Conservation (phyloP, 108 stramenopile species). For the Stephanodiscus minutulus region DNA sequence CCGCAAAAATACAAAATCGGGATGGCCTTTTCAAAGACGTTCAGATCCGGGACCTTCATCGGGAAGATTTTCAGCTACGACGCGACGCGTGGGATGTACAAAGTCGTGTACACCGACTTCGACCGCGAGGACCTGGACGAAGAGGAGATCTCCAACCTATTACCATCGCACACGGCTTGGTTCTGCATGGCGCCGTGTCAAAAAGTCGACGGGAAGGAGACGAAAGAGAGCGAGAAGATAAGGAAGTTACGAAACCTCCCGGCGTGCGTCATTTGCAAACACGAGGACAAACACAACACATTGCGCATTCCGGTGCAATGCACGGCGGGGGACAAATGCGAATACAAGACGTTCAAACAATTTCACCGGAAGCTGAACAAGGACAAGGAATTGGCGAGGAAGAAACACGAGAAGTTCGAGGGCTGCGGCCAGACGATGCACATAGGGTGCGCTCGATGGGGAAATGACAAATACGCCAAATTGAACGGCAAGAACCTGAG, state of each 20-base stretch:
- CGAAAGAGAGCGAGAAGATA: neutral
- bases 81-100: neutral
- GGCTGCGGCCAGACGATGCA: conserved; percentile 3
- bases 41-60: neutral
- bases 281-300: conserved; percentile 10
- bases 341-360: conserved; percentile 9
- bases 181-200: neutral
- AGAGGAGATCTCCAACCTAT: neutral
- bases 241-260: neutral
- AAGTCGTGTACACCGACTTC: neutral
- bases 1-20: neutral
- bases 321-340: conserved; percentile 8
- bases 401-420: neutral
- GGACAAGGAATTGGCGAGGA: neutral
- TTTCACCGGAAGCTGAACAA: neutral
- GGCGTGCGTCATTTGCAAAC: neutral
- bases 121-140: neutral
- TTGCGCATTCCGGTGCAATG: conserved; percentile 28
- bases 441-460: conserved; percentile 17
- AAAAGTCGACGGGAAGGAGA: neutral
- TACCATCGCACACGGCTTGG: neutral
- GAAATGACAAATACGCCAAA: neutral
- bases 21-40: neutral
- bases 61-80: neutral
- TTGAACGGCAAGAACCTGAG: neutral